Evolutionary conservation across 495 filamentous ascomycete species (phyloP), one percentile per base, ranked within the genome.

Genomic region (Xylaria bambusicola): DNA sequence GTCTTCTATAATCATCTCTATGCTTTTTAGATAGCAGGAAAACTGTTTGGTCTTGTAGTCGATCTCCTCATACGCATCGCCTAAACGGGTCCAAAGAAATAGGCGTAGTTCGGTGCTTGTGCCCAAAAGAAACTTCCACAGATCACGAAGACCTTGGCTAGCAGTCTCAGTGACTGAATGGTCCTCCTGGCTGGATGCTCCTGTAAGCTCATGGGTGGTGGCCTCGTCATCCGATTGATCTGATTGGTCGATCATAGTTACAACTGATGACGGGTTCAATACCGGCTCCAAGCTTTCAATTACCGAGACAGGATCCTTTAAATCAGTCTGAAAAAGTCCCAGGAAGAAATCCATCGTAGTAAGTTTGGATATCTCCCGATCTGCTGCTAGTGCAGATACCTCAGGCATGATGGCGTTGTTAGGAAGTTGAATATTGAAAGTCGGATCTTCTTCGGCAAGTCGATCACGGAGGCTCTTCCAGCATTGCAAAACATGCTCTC

Each of bases 271-370:
- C 10, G 87, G 86, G 54, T 95, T 91, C 1, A 99, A 80, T 15
- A 99, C 86, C 1, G 95, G 94, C 64, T 99, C 95, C 31, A 99
- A 77, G 36, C 84, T 94, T 63, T 97, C 92, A 63, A 99, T 96
- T 3, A 96, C 81, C 8, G 85, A 82, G 4, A 90, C 80, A 0
- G 94, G 88, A 66, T 96, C 85, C 35, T 84, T 83, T 31, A 82
- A 72, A 40, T 83, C 79, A 10, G 82, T 78, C 35, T 82, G 78
- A 62, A 97, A 97, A 0, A 99, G 84, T 27, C 85, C 88, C 59
- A 89, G 79, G 73, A 99, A 98, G 73, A 97, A 98, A 66, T 96
- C 95, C 84, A 94, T 92, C 0, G 92, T 98, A 13, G 90, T 96
- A 13, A 98, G 77, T 67, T 92, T 90, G 45, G 90, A 90, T 24